phyloP scores from a whole-genome alignment of 2,329 filamentous ascomycete species.

The Trichoderma sp. region DNA sequence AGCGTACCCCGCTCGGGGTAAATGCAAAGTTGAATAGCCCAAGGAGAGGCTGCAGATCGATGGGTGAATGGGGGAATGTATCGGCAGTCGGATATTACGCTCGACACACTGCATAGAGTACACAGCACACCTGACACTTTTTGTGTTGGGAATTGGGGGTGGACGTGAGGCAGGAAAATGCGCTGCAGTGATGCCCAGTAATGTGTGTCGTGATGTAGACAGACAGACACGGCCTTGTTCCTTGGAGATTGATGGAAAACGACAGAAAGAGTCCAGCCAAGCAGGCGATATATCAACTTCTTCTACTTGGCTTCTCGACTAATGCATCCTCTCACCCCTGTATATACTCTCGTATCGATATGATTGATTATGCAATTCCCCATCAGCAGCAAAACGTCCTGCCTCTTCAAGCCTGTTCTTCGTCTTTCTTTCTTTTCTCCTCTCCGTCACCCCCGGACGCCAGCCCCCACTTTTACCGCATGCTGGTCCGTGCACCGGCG shows the following conservation, averaged over 20 bases:
- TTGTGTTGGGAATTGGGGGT: not conserved
- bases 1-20: slow-evolving; percentile 17
- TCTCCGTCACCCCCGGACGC: slow-evolving; percentile 8
- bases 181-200: not conserved
- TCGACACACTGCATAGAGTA: slow-evolving; percentile 11
- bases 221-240: not conserved
- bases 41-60: slow-evolving; percentile 8
- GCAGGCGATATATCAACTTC: not conserved
- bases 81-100: slow-evolving; percentile 27
- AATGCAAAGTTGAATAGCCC: slow-evolving; percentile 8
- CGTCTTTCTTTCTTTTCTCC: not conserved
- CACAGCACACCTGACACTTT: not conserved
- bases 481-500: slow-evolving; percentile 10
- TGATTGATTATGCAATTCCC: not conserved
- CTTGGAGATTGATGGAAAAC: not conserved
- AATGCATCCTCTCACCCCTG: not conserved
- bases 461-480: slow-evolving; percentile 23
- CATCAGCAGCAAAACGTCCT: not conserved
- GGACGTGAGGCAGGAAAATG: not conserved
- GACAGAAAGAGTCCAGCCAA: not conserved
- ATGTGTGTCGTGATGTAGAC: not conserved
- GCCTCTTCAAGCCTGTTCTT: not conserved
- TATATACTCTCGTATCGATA: not conserved
- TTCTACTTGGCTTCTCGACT: not conserved
- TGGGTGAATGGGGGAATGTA: slow-evolving; percentile 7